These are phyloP conservation scores for Pecoramyces ruminantium DNA, from an alignment of 192 early-diverging fungal genomes.

Conservation along the genomic window DNA sequence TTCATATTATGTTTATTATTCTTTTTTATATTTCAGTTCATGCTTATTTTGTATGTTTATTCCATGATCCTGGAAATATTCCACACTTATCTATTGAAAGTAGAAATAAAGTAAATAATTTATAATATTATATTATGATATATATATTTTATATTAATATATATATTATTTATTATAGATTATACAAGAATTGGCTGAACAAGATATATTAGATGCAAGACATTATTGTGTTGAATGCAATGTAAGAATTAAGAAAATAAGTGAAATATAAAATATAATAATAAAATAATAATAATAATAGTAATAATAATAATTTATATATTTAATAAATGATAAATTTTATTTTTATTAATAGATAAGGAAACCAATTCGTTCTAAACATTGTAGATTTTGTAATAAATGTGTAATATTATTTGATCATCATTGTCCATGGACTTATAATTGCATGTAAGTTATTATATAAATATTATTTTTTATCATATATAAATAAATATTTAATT, in stretches of 20 bases:
- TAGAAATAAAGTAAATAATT: constrained; percentile 32
- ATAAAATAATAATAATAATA: too few relatives aligned
- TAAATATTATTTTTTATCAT: not conserved
- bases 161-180: constrained; percentile 16
- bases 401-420: constrained; percentile 92
- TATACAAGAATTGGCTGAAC: constrained; percentile 40
- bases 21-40: not conserved
- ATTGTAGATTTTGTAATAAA: constrained; percentile 80
- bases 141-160: too few relatives aligned
- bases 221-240: constrained; percentile 79
- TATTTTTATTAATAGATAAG: constrained; percentile 40
- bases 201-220: constrained; percentile 47
- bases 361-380: constrained; percentile 81
- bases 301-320: too few relatives aligned
- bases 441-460: not conserved
- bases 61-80: not conserved
- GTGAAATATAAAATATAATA: too few relatives aligned
- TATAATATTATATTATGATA: too few relatives aligned
- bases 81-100: not conserved
- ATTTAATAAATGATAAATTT: too few relatives aligned
- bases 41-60: not conserved
- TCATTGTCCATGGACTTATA: constrained; percentile 78
- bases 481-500: too few relatives aligned
- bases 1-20: not conserved
- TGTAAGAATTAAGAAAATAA: constrained; percentile 11